Evolutionary conservation across 2,329 filamentous ascomycete genomes (phyloP).

Genomic region (Sordariomycetes sp.): DNA sequence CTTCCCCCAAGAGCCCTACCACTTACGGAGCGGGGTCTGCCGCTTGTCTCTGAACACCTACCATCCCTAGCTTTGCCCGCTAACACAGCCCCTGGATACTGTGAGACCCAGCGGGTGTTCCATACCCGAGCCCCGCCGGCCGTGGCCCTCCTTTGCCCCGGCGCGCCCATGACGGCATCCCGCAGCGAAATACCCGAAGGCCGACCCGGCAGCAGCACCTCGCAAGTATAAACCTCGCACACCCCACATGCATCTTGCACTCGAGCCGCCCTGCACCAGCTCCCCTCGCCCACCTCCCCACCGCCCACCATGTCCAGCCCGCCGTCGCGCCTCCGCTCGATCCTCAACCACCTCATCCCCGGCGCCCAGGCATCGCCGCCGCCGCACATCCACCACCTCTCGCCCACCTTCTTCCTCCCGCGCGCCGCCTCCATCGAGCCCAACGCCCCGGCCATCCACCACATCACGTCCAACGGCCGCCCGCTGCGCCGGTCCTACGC

Average conservation of each 20-base stretch:
- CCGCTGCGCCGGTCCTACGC: constrained; percentile 67
- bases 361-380: constrained; percentile 24
- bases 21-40: too few species aligned
- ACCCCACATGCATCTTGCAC: too few species aligned
- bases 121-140: too few species aligned
- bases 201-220: neutral
- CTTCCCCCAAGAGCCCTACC: too few species aligned
- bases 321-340: constrained; percentile 46
- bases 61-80: too few species aligned
- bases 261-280: neutral
- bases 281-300: neutral
- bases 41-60: too few species aligned
- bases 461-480: constrained; percentile 68
- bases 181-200: too few species aligned
- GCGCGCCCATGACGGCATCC: too few species aligned
- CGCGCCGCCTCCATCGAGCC: constrained; percentile 84
- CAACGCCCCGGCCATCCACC: constrained; percentile 72
- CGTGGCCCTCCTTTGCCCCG: too few species aligned
- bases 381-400: constrained; percentile 64
- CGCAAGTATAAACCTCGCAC: too few species aligned
- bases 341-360: constrained; percentile 39
- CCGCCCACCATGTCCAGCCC: constrained; percentile 49
- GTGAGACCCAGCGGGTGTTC: too few species aligned
- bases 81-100: too few species aligned
- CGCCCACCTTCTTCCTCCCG: constrained; percentile 78